Conservation (phyloP, 2,329 filamentous ascomycete genomes). For the Myriangium duriaei region DNA sequence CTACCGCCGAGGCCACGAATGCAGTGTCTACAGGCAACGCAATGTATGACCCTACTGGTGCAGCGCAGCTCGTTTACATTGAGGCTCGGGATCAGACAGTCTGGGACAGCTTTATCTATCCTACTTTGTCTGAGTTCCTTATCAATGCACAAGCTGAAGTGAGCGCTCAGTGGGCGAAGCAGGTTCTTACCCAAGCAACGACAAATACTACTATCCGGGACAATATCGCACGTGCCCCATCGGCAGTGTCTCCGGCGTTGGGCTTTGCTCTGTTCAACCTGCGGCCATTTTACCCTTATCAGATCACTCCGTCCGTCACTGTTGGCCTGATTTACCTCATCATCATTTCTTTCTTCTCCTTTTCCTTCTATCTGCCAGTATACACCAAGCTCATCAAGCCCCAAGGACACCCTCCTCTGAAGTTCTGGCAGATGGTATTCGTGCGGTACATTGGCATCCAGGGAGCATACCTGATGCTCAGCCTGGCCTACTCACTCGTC, state of each 20-base stretch:
- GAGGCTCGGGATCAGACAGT: conserved; percentile 46
- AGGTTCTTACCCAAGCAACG: conserved; percentile 29
- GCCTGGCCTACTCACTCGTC: conserved; percentile 51
- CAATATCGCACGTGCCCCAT: conserved; percentile 37
- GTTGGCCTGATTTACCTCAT: conserved; percentile 56
- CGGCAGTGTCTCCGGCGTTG: conserved; percentile 44
- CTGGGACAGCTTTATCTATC: conserved; percentile 41
- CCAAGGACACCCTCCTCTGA: conserved; percentile 44
- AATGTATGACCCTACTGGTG: conserved; percentile 48
- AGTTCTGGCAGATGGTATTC: conserved; percentile 44
- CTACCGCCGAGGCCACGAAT: conserved; percentile 43
- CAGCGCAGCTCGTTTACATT: conserved; percentile 44
- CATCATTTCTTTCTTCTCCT: conserved; percentile 55
- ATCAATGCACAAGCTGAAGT: conserved; percentile 36
- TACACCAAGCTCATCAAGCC: conserved; percentile 46
- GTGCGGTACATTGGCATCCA: conserved; percentile 48
- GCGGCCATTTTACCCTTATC: conserved; percentile 45
- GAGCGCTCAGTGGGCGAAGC: conserved; percentile 32
- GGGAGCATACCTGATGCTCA: conserved; percentile 47
- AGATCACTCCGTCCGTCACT: conserved; percentile 44
- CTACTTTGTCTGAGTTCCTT: conserved; percentile 37
- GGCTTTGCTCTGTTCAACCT: conserved; percentile 46
- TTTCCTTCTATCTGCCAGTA: conserved; percentile 51
- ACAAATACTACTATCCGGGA: conserved; percentile 26
- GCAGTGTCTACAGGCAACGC: conserved; percentile 44